phyloP scores from a whole-genome alignment of 1,284 basidiomycete species.

The Microbotryum intermedium region DNA sequence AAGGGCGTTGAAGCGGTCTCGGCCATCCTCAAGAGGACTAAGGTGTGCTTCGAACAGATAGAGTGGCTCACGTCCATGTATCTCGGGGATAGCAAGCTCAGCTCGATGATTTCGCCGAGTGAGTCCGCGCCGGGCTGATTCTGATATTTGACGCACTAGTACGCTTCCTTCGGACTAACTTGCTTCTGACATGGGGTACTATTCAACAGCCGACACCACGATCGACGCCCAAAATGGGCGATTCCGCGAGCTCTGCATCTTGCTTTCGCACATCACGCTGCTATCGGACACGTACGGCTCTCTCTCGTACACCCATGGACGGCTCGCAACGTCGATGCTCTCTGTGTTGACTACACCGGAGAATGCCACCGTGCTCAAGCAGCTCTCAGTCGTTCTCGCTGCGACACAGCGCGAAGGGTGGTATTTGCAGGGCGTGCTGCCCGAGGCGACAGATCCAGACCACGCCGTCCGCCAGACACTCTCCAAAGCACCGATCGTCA shows the following conservation, averaged over 20 bases:
- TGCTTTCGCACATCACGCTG: constrained; percentile 71
- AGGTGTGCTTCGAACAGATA: constrained; percentile 60
- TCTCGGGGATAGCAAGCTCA: constrained; percentile 52
- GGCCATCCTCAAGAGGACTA: constrained; percentile 63
- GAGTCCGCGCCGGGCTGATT: background rate
- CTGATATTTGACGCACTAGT: background rate
- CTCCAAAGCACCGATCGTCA: too few relatives aligned
- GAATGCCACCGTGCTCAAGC: constrained; percentile 57
- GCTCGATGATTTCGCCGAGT: constrained; percentile 49
- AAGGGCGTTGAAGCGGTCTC: constrained; percentile 66
- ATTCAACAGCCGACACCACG: constrained; percentile 43
- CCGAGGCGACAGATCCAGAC: constrained; percentile 2
- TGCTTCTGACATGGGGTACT: constrained; percentile 5
- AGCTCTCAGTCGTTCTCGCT: constrained; percentile 44
- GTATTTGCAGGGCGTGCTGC: background rate
- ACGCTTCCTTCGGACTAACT: background rate
- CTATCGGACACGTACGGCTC: constrained; percentile 82
- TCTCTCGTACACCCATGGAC: constrained; percentile 72
- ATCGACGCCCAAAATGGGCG: constrained; percentile 51
- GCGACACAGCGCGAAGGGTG: background rate
- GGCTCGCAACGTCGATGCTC: constrained; percentile 65
- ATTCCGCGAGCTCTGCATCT: constrained; percentile 67
- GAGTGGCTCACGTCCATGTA: constrained; percentile 59
- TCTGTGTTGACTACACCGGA: constrained; percentile 60
- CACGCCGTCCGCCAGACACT: background rate